Base-by-base conservation (phyloP, 108 stramenopile species). In the Fragilaria radians region DNA sequence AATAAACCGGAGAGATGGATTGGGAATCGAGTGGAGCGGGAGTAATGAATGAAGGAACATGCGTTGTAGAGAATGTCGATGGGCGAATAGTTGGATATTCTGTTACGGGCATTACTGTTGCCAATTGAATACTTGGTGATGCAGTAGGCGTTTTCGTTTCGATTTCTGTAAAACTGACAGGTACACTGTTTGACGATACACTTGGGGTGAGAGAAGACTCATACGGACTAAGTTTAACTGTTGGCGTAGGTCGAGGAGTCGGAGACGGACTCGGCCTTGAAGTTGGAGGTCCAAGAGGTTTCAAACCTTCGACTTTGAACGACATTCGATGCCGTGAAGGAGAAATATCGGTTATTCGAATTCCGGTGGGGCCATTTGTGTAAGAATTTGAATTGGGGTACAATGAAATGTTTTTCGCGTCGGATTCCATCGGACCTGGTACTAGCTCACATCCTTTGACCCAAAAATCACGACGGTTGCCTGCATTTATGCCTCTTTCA, bases 331-430 rank as follows among this genome's bases (percentile, higher is more conserved):
- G 18, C 2, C 48, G 33, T 21, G 66, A 58, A 4, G 30, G 46
- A 34, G 62, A 65, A n/a, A 70, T 66, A 24, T 65, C 49, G 46
- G 23, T 19, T 28, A 81, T 68, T 14, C 54, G 53, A 42, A 81
- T 62, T 3, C 76, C 76, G 1, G 80, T 77, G 5, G 11, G 2
- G 0, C 80, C 80, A 59, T 18, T 32, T 46, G 71, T 67, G 59
- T 86, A 86, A 1, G 65, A 34, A 49, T 86, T 75, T 0, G 85
- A 78, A 48, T 82, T 86, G 50, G 85, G 85, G 51, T 70, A 71
- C 9, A 21, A 34, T 0, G 53, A 53, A 9, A 30, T 50, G 7
- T 18, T 31, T 0, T 57, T 52, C 9, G 57, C 32, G 1, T 59
- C 58, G 11, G 33, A 32, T 25, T 61, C 60, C 14, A 50, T 46